Conservation (phyloP, 306 rosid species). For the cucumber (Cucumis sativus) region Cucumber_9930_V3 NC_026659.2:30049501-30050000, state of each 20-base stretch:
- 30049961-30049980: too few species aligned
- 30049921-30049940: too few species aligned
- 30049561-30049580: neutral
- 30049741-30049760: neutral
- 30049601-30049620: neutral
- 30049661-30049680: too few species aligned
- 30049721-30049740: neutral
- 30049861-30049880: neutral
- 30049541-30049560: slow-evolving; percentile 1
- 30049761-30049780: neutral
- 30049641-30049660: neutral
- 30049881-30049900: neutral
- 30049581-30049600: neutral
- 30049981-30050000: too few species aligned
- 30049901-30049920: too few species aligned
- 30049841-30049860: neutral
- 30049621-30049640: neutral
- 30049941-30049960: too few species aligned
- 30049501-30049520: slow-evolving; percentile 1
- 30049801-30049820: neutral
- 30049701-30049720: neutral
- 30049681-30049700: too few species aligned
- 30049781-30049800: neutral
- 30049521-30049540: neutral
- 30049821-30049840: neutral